Percentiles rank a stretch among this genome's conserved stretches.
These are phyloP conservation scores for Zasmidium citrigriseum DNA, from an alignment of 2,329 filamentous ascomycete genomes.

Conservation along the genomic window DNA sequence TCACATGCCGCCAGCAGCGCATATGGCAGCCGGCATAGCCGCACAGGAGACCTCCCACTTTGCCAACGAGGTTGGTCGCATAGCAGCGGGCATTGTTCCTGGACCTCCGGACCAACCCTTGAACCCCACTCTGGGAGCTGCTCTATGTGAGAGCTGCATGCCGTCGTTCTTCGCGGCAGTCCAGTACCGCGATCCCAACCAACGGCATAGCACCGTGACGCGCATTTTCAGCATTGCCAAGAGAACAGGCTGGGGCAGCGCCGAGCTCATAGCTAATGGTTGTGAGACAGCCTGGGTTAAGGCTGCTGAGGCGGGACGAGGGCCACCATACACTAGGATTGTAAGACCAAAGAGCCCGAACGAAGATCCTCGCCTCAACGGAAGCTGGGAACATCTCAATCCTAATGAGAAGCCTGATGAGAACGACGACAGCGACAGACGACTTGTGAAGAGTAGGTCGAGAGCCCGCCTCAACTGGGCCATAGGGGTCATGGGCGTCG, in stretches of 20 bases:
- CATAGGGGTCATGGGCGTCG: conserved; percentile 75
- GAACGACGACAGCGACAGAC: conserved; percentile 43
- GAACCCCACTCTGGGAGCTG: conserved; percentile 75
- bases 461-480: conserved; percentile 71
- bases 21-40: conserved; percentile 79
- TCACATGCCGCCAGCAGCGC: conserved; percentile 85
- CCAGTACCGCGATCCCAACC: conserved; percentile 69
- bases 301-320: conserved; percentile 70
- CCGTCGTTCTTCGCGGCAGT: conserved; percentile 85
- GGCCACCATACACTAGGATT: conserved; percentile 68
- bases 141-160: conserved; percentile 79
- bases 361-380: conserved; percentile 35
- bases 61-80: conserved; percentile 75
- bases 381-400: conserved; percentile 33
- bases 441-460: conserved; percentile 62
- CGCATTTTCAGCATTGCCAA: conserved; percentile 74
- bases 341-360: conserved; percentile 27
- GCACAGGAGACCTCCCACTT: conserved; percentile 70
- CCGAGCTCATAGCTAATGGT: conserved; percentile 75
- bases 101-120: conserved; percentile 57
- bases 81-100: conserved; percentile 68
- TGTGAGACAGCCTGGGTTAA: conserved; percentile 85
- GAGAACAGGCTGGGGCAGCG: conserved; percentile 85
- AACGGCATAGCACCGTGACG: conserved; percentile 76
- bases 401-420: conserved; percentile 27